A percentile compares a stretch with the other conserved stretches of the same genome.
Conservation (phyloP, 805 yeast species). For the Barnettozyma vustinii region DNA sequence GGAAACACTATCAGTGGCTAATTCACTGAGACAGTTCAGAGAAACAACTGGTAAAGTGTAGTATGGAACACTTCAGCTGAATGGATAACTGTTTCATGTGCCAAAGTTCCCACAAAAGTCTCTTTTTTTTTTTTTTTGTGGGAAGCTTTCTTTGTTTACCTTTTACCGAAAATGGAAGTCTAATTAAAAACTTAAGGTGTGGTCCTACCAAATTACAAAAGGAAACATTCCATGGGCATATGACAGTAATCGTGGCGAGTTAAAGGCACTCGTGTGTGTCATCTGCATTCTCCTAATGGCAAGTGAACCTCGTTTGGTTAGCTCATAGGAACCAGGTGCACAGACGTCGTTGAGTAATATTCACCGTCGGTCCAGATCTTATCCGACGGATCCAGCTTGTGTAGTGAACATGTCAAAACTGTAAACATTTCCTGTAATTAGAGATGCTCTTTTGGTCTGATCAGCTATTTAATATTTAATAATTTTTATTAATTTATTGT, state of each 20-base stretch:
- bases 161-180: slow-evolving; percentile 18
- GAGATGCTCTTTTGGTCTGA: too few species aligned
- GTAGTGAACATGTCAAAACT: too few species aligned
- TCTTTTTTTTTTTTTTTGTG: not conserved
- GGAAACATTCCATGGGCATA: not conserved
- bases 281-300: too few species aligned
- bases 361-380: too few species aligned
- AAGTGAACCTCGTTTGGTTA: too few species aligned
- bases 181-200: slow-evolving; percentile 6
- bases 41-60: not conserved
- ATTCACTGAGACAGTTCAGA: not conserved
- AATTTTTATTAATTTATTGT: too few species aligned
- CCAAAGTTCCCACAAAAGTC: not conserved
- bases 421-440: too few species aligned
- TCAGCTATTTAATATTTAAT: too few species aligned
- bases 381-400: too few species aligned
- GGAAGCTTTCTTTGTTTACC: slow-evolving; percentile 12
- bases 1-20: not conserved
- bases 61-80: not conserved
- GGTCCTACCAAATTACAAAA: not conserved
- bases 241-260: not conserved
- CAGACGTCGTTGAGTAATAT: too few species aligned
- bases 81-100: not conserved
- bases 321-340: too few species aligned
- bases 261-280: too few species aligned